These are phyloP conservation scores for Didymella exigua DNA, from an alignment of 2,329 filamentous ascomycete species.

Conservation along the genomic window DNA sequence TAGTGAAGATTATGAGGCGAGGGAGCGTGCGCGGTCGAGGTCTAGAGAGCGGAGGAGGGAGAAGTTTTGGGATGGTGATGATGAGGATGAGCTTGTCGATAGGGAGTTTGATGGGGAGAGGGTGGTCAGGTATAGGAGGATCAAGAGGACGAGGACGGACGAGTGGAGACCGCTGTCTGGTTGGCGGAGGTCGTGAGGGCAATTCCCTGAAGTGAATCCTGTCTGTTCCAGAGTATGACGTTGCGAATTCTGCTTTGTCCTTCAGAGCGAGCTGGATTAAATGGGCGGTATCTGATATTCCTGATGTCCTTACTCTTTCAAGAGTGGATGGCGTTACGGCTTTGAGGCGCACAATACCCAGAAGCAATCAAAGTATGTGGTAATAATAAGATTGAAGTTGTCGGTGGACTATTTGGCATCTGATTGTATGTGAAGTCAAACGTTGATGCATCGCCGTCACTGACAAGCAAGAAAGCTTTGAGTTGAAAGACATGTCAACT, in stretches of 20 bases:
- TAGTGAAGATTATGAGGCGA: conserved; percentile 34
- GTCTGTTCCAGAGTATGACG: neutral
- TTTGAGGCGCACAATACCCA: neutral
- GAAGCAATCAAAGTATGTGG: neutral
- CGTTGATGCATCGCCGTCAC: neutral
- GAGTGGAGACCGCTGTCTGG: conserved; percentile 40
- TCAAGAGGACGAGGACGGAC: conserved; percentile 40
- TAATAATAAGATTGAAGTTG: neutral
- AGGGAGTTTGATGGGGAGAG: conserved; percentile 29
- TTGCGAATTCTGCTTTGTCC: neutral
- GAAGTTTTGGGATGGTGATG: conserved; percentile 18
- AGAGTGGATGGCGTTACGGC: neutral
- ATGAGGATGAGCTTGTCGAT: conserved; percentile 8
- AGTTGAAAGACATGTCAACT: neutral
- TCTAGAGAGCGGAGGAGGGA: conserved; percentile 13
- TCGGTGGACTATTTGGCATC: too few species aligned
- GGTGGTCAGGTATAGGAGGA: conserved; percentile 27
- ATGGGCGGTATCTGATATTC: neutral
- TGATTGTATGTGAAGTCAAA: neutral
- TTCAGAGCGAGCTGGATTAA: neutral
- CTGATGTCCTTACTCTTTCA: neutral
- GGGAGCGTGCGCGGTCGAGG: conserved; percentile 30
- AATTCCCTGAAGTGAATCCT: too few species aligned
- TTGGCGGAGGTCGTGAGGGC: conserved; percentile 20
- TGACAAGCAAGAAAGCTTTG: neutral